Conservation (phyloP, 495 filamentous ascomycete species). For the Penicillium macrosclerotiorum region DNA sequence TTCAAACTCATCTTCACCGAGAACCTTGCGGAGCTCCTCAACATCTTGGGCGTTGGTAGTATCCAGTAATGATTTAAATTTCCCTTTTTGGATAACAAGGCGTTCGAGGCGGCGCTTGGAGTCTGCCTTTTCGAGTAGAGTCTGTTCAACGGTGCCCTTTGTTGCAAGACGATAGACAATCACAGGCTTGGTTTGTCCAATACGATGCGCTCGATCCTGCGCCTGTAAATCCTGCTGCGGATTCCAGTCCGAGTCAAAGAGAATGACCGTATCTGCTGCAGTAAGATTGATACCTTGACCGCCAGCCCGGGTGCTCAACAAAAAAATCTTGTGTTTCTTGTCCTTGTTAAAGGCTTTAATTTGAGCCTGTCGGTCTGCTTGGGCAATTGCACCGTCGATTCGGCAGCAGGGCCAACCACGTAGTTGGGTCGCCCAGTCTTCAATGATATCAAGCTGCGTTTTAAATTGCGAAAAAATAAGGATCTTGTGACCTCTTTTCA, state of each 20-base stretch:
- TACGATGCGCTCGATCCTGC: slow-evolving; percentile 90
- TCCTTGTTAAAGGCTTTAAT: slow-evolving; percentile 84
- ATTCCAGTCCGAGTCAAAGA: slow-evolving; percentile 91
- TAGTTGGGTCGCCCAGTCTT: slow-evolving; percentile 75
- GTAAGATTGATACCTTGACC: slow-evolving; percentile 91
- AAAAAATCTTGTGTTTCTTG: slow-evolving; percentile 69
- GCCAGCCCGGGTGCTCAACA: slow-evolving; percentile 86
- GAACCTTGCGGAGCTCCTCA: slow-evolving; percentile 44
- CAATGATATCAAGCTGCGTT: slow-evolving; percentile 84
- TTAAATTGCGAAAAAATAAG: slow-evolving; percentile 98
- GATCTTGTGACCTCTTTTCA: slow-evolving; percentile 78
- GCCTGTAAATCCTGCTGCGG: slow-evolving; percentile 96
- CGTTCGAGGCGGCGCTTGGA: slow-evolving; percentile 93
- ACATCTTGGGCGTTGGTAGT: slow-evolving; percentile 34
- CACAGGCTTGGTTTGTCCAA: slow-evolving; percentile 88
- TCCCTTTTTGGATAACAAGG: slow-evolving; percentile 92
- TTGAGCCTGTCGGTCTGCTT: slow-evolving; percentile 74
- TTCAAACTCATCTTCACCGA: slow-evolving; percentile 53
- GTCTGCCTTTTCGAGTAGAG: slow-evolving; percentile 82
- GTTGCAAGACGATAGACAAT: slow-evolving; percentile 95
- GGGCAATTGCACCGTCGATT: slow-evolving; percentile 86
- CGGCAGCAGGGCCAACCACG: slow-evolving; percentile 79
- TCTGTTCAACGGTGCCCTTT: slow-evolving; percentile 88
- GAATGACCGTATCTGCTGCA: slow-evolving; percentile 70
- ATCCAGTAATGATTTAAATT: slow-evolving; percentile 57